phyloP scores from a whole-genome alignment of 1,139 yeast species.

The Geotrichum klebahnii region DNA sequence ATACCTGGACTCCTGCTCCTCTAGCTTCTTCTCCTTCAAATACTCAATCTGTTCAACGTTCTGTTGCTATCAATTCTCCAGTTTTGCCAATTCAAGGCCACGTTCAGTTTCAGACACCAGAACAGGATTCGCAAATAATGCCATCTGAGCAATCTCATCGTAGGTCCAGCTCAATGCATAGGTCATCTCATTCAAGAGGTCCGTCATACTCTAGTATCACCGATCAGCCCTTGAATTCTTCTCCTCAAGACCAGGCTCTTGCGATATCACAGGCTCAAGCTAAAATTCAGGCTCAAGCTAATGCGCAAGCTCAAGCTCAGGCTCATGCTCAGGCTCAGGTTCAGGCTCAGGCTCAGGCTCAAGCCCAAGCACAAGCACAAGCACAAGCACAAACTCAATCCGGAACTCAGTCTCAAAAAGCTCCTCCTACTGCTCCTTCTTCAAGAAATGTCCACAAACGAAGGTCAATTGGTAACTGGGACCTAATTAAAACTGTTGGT shows the following conservation, averaged over 20 bases:
- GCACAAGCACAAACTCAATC: conserved; percentile 10
- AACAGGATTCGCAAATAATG: background rate
- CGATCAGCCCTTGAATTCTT: background rate
- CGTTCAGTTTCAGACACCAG: no score
- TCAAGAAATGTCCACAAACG: conserved; percentile 44
- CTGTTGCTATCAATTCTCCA: background rate
- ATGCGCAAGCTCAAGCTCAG: no score
- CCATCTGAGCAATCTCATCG: background rate
- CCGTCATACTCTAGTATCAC: conserved; percentile 3
- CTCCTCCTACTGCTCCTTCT: conserved; percentile 7
- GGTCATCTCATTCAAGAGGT: conserved; percentile 2
- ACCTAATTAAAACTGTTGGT: conserved; percentile 88
- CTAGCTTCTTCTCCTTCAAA: background rate
- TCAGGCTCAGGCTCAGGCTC: conserved; percentile 1
- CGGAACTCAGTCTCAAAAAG: conserved; percentile 3
- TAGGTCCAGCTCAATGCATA: background rate
- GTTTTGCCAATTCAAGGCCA: background rate
- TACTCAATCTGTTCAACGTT: background rate
- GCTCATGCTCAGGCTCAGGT: background rate
- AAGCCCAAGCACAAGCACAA: conserved; percentile 7
- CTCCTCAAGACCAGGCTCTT: conserved; percentile 3
- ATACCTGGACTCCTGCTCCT: background rate
- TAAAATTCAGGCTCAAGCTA: no score
- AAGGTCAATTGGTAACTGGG: conserved; percentile 94
- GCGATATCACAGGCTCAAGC: no score